A percentile compares a stretch with the other conserved stretches of the same genome.
Conservation (phyloP, 2,329 filamentous ascomycete genomes). For the Paecilomyces formosus region DNA sequence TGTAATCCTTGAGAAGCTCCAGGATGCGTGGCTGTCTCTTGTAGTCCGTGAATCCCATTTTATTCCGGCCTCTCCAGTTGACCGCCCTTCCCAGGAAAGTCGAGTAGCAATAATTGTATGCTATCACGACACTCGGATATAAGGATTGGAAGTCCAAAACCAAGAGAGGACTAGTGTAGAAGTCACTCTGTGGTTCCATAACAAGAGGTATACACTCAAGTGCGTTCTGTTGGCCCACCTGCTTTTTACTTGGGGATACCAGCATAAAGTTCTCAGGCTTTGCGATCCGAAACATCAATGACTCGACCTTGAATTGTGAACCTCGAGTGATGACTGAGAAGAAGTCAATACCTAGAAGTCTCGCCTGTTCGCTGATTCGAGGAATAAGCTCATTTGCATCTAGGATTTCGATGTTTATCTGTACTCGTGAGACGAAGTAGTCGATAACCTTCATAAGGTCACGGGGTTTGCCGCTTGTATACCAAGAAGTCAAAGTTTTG, state of each 20-base stretch:
- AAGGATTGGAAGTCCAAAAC: conserved; percentile 95
- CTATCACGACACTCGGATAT: conserved; percentile 97
- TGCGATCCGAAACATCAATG: conserved; percentile 95
- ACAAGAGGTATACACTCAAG: conserved; percentile 90
- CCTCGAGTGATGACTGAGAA: conserved; percentile 92
- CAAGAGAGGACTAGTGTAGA: conserved; percentile 82
- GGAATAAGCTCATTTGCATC: conserved; percentile 83
- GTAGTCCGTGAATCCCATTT: conserved; percentile 92
- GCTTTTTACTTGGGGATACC: conserved; percentile 80
- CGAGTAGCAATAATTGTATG: conserved; percentile 98
- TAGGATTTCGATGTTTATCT: conserved; percentile 81
- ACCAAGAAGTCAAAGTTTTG: conserved; percentile 75
- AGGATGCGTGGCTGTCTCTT: conserved; percentile 67
- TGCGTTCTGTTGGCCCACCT: conserved; percentile 90
- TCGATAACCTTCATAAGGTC: conserved; percentile 68
- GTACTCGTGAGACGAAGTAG: conserved; percentile 69
- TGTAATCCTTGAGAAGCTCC: conserved; percentile 69
- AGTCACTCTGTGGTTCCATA: conserved; percentile 93
- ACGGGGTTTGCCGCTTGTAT: conserved; percentile 57
- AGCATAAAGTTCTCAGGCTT: conserved; percentile 94
- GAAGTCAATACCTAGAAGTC: conserved; percentile 89
- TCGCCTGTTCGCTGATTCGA: conserved; percentile 87
- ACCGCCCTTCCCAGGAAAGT: conserved; percentile 84
- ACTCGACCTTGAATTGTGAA: conserved; percentile 98
- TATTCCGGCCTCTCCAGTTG: conserved; percentile 82